Evolutionary conservation across 768 basidiomycete genomes (phyloP).

Genomic region (Candolleomyces eurysporus): DNA sequence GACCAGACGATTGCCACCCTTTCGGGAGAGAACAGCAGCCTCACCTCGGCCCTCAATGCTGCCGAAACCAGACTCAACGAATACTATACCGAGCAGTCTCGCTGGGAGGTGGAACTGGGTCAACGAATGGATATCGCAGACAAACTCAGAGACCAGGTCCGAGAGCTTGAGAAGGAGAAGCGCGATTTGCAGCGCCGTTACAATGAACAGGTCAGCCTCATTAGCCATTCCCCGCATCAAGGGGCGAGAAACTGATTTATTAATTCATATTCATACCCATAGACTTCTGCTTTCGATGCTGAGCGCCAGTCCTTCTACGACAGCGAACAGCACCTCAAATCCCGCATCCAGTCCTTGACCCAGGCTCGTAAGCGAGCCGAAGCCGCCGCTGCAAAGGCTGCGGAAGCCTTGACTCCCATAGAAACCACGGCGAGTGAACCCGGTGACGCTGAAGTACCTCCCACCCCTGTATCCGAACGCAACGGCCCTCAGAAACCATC

Average conservation of each 20-base stretch:
- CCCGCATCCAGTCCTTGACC: slow-evolving; percentile 78
- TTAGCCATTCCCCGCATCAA: background rate
- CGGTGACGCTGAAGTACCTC: slow-evolving; percentile 30
- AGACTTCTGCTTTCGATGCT: slow-evolving; percentile 88
- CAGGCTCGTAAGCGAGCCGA: slow-evolving; percentile 61
- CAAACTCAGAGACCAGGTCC: slow-evolving; percentile 76
- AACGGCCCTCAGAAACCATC: slow-evolving; percentile 12
- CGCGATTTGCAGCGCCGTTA: slow-evolving; percentile 79
- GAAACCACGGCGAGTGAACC: slow-evolving; percentile 17
- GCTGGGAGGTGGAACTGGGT: slow-evolving; percentile 79
- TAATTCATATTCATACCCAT: slow-evolving; percentile 11
- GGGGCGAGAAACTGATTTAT: slow-evolving; percentile 5
- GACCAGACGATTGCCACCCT: slow-evolving; percentile 65
- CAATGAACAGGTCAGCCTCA: slow-evolving; percentile 72
- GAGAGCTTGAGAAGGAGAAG: slow-evolving; percentile 88
- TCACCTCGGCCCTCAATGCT: slow-evolving; percentile 61
- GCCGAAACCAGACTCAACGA: slow-evolving; percentile 77
- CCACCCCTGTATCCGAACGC: slow-evolving; percentile 19
- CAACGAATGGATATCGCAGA: slow-evolving; percentile 81
- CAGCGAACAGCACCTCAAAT: slow-evolving; percentile 91
- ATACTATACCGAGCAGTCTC: slow-evolving; percentile 76
- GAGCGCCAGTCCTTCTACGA: slow-evolving; percentile 92
- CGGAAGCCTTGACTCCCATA: background rate
- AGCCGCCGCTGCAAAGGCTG: slow-evolving; percentile 35
- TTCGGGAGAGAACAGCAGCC: slow-evolving; percentile 59